Base-by-base conservation (phyloP, 164 flowering plant genomes). In the Magnolia kwangsiensis region DNA sequence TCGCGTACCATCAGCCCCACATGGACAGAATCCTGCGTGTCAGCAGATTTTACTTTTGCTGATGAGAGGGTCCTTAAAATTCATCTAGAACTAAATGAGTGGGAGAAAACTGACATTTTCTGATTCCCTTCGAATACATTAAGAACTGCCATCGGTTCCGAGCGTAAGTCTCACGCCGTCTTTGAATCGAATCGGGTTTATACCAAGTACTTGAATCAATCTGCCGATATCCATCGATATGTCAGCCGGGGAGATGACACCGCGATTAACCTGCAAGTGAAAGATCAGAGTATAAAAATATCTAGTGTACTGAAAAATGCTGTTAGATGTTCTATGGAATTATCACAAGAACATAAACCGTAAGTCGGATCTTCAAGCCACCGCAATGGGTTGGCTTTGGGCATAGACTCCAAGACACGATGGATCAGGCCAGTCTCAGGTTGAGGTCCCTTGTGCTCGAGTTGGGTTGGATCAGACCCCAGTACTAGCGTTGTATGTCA, bases 161-260 rank as follows among this genome's bases (percentile, higher is more conserved):
- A 93, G 94, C 3, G 95, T 96, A 64, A 86, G 79, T 80, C 74
- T 85, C 59, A 92, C 97, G 74, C 94, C 97, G 8, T 89, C 94
- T 72, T 1, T 77, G 82, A 86, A 96, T 50, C 89, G 51, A 70
- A 76, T 78, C 7, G 94, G 98, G 76, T 88, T 76, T 21, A 90
- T 69, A 29, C 78, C 79, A 19, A 87, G 84, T 3, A 84, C 81
- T 76, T 85, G 88, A 78, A 84, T 79, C 84, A 96, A 77, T 80
- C 83, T 91, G n/a, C 80, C 83, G 66, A 90, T 89, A 74, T 95
- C 88, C 98, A 95, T 91, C 66, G 99, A 93, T 79, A 93, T 96
- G 78, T 93, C 98, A 24, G 93, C 85, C 11, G 98, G 98, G 50
- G 98, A 93, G 51, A 73, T 83, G 18, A 96, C 95, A 0, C 98